These are phyloP conservation scores for Exsudoporus floridanus DNA, from an alignment of 1,284 basidiomycete species.

Conservation along the genomic window DNA sequence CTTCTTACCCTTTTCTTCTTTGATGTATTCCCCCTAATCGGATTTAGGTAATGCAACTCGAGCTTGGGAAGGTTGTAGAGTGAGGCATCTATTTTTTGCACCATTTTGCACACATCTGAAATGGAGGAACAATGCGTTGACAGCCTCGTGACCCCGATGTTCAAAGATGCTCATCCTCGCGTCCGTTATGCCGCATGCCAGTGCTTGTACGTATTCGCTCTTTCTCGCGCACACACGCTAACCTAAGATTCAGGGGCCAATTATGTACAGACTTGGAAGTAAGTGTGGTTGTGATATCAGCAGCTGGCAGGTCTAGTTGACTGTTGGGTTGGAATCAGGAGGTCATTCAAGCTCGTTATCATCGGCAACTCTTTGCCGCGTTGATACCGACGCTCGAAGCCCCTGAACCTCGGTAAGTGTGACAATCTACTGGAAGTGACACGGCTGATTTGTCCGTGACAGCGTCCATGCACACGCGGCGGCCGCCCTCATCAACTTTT, in stretches of 20 bases:
- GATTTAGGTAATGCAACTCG: slow-evolving; percentile 65
- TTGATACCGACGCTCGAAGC: slow-evolving; percentile 75
- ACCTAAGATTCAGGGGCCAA: slow-evolving; percentile 56
- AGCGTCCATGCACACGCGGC: slow-evolving; percentile 85
- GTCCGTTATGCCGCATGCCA: slow-evolving; percentile 85
- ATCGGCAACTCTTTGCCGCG: slow-evolving; percentile 64
- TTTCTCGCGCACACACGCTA: neutral
- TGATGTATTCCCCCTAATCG: neutral
- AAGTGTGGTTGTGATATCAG: slow-evolving; percentile 11
- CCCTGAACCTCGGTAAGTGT: slow-evolving; percentile 64
- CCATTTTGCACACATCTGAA: neutral
- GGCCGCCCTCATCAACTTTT: slow-evolving; percentile 86
- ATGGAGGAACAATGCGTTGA: neutral
- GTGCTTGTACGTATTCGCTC: slow-evolving; percentile 58
- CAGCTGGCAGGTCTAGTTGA: neutral
- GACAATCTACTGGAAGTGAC: neutral
- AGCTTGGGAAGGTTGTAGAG: slow-evolving; percentile 75
- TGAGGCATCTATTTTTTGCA: slow-evolving; percentile 36
- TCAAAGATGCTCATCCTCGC: slow-evolving; percentile 74
- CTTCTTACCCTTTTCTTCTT: neutral
- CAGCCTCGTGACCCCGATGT: slow-evolving; percentile 74
- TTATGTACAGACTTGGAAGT: slow-evolving; percentile 83
- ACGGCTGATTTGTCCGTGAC: slow-evolving; percentile 1
- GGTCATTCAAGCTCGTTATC: slow-evolving; percentile 70
- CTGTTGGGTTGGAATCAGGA: slow-evolving; percentile 43